Evolutionary conservation across 2,329 filamentous ascomycete genomes (phyloP).

Genomic region (Calycina marina): DNA sequence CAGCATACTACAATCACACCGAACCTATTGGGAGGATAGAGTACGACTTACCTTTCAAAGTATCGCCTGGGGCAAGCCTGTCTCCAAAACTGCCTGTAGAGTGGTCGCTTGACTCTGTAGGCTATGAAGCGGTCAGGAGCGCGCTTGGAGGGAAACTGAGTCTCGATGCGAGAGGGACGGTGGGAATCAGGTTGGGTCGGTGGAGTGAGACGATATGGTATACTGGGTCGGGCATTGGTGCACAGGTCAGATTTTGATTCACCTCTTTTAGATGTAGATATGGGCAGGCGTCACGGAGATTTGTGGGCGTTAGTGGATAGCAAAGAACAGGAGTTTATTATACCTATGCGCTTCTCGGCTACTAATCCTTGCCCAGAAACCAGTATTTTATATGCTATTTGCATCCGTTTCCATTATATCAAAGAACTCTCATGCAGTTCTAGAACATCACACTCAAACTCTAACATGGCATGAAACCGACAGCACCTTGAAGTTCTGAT

Average conservation of each 20-base stretch:
- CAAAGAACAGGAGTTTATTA: too few relatives aligned
- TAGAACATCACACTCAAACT: too few relatives aligned
- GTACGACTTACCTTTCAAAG: slow-evolving; percentile 59
- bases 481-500: too few relatives aligned
- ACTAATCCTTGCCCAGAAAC: too few relatives aligned
- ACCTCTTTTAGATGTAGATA: not conserved
- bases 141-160: slow-evolving; percentile 70
- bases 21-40: slow-evolving; percentile 65
- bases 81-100: slow-evolving; percentile 71
- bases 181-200: slow-evolving; percentile 58
- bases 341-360: too few relatives aligned
- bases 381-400: too few relatives aligned
- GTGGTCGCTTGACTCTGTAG: slow-evolving; percentile 63
- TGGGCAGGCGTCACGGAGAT: not conserved
- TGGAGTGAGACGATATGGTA: slow-evolving; percentile 66
- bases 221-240: slow-evolving; percentile 53
- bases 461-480: too few relatives aligned
- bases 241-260: slow-evolving; percentile 35
- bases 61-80: slow-evolving; percentile 56
- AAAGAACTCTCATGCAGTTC: too few relatives aligned
- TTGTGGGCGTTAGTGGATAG: slow-evolving; percentile 1
- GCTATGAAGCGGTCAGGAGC: slow-evolving; percentile 66
- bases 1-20: slow-evolving; percentile 70
- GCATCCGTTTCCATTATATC: too few relatives aligned
- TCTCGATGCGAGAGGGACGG: slow-evolving; percentile 62